Conservation (phyloP, 2,329 filamentous ascomycete species). For the Ceratocystis destructans region DNA sequence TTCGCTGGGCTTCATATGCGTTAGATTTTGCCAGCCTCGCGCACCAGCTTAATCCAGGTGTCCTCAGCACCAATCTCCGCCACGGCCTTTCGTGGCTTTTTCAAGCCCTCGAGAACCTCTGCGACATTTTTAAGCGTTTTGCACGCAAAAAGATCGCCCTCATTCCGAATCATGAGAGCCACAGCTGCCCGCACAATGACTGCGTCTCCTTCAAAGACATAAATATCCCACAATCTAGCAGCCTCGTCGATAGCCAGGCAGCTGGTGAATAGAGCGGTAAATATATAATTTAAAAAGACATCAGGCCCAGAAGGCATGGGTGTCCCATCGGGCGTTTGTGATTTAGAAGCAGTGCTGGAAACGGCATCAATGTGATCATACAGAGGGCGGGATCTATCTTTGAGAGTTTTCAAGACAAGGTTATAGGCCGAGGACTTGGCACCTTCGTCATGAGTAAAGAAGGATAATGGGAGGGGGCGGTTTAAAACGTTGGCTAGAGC, state of each 20-base stretch:
- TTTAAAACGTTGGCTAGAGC: constrained; percentile 66
- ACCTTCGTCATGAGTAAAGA: constrained; percentile 56
- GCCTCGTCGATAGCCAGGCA: constrained; percentile 55
- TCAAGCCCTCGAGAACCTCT: constrained; percentile 27
- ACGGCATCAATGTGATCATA: constrained; percentile 43
- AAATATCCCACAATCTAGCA: constrained; percentile 65
- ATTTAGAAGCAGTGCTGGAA: not conserved
- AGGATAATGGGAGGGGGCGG: constrained; percentile 58
- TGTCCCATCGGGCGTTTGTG: not conserved
- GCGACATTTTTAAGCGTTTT: constrained; percentile 34
- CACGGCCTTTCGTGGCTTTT: constrained; percentile 26
- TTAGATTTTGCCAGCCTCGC: constrained; percentile 29
- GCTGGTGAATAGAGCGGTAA: constrained; percentile 50
- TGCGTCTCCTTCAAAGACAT: constrained; percentile 67
- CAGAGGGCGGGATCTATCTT: constrained; percentile 49
- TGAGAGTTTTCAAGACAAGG: constrained; percentile 52
- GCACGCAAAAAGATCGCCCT: constrained; percentile 38
- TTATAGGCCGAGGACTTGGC: constrained; percentile 57
- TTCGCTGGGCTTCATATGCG: not conserved
- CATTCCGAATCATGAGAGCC: constrained; percentile 44
- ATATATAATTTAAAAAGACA: constrained; percentile 45
- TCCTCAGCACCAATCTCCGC: constrained; percentile 37
- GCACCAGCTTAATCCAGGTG: constrained; percentile 31
- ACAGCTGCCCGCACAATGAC: constrained; percentile 58
- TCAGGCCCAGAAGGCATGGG: constrained; percentile 27